Evolutionary conservation across 192 early-diverging fungal genomes (phyloP), one percentile per base, ranked within the genome.

Genomic region (Rhizoclosmatium sp.): DNA sequence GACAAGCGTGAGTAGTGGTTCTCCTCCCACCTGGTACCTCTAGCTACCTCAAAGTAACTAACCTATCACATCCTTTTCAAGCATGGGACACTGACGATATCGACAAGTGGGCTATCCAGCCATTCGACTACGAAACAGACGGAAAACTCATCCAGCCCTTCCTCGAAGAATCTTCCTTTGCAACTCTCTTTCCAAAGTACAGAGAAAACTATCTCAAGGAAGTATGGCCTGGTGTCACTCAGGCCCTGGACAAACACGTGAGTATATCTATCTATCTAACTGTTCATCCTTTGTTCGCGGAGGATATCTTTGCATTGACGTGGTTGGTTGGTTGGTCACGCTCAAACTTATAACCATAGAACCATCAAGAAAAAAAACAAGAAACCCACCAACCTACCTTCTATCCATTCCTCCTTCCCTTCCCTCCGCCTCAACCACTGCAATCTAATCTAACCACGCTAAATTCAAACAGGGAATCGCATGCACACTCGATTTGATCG

Each of bases 141-240:
- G 46, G 44, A 1, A 71, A 71, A 47, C 59, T 81, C 40, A 78
- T 72, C 70, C 88, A 89, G 79, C 69, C 85, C 1, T 93, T 99
- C 61, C 87, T 93, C 44, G 98, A 99, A 80, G 98, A 98, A 81
- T 96, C 94, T 7, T 95, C 94, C 3, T 99, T 99, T 86, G 96
- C 97, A 9, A 97, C 95, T 4, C 82, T 99, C 82, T 99, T 99
- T 74, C 98, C 98, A 42, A 98, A 98, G 87, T 99, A 99, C 88
- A 90, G 96, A 75, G 97, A 99, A 88, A 88, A 90, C 75, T 99
- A 98, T 79, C 81, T 99, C 70, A 91, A 88, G 70, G 94, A 98
- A 82, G 86, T 94, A 10, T 98, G 97, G 97, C 93, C 95, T 12
- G 92, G 93, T 62, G 93, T 95, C 46, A 97, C 93, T 41, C 84